Percentiles rank a stretch among this genome's conserved stretches.
These are phyloP conservation scores for Epithele typhae DNA, from an alignment of 768 basidiomycete species.

Conservation along the genomic window DNA sequence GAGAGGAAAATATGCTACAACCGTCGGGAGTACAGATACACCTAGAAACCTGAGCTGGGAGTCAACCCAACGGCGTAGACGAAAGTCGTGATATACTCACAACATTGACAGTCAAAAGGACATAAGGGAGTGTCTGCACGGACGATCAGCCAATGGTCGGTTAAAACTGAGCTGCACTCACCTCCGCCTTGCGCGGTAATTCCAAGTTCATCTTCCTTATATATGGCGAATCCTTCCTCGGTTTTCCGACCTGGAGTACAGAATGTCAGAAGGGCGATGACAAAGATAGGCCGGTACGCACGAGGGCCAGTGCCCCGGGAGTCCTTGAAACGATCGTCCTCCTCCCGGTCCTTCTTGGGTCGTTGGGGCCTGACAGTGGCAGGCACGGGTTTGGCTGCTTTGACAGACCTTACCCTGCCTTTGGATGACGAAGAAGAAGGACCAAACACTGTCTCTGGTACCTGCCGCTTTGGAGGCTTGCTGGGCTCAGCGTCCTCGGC, in stretches of 20 bases:
- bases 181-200: constrained; percentile 68
- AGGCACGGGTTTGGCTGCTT: constrained; percentile 23
- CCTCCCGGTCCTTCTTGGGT: constrained; percentile 26
- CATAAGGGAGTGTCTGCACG: constrained; percentile 71
- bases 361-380: constrained; percentile 20
- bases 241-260: constrained; percentile 78
- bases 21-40: constrained; percentile 6
- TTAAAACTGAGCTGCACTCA: constrained; percentile 31
- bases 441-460: constrained; percentile 63
- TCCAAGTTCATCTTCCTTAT: constrained; percentile 80
- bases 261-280: constrained; percentile 28
- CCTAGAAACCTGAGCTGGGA: constrained; percentile 6
- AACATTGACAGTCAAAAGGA: constrained; percentile 88
- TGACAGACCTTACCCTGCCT: constrained; percentile 19
- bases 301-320: constrained; percentile 71
- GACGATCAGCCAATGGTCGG: constrained; percentile 11
- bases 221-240: constrained; percentile 75
- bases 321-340: constrained; percentile 58
- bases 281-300: constrained; percentile 33
- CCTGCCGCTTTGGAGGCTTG: constrained; percentile 26
- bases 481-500: constrained; percentile 10
- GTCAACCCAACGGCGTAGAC: not conserved
- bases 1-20: too few relatives aligned
- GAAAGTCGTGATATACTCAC: constrained; percentile 39
- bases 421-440: constrained; percentile 46